Conservation (phyloP, 2,329 filamentous ascomycete genomes). For the Ceratocystis diversiconidia region DNA sequence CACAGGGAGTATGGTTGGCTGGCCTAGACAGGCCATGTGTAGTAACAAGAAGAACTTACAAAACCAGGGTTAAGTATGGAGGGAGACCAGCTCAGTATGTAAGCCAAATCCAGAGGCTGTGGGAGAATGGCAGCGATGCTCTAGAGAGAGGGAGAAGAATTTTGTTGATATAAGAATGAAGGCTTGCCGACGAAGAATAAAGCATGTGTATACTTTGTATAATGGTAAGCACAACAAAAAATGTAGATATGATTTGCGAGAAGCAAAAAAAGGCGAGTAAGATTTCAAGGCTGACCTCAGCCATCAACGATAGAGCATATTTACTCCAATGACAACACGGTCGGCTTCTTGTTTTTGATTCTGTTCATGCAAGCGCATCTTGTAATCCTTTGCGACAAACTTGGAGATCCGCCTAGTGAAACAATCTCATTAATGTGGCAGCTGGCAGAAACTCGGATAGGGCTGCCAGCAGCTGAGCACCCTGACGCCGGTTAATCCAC, state of each 20-base stretch:
- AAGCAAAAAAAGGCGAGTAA: background rate
- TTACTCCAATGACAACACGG: background rate
- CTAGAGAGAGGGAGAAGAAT: background rate
- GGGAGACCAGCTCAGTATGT: background rate
- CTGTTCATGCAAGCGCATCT: background rate
- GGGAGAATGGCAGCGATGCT: background rate
- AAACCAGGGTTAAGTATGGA: background rate
- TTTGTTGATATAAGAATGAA: background rate
- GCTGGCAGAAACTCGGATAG: background rate
- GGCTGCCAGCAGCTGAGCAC: background rate
- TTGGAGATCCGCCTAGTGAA: background rate
- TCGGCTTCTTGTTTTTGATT: background rate
- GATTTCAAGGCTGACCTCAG: background rate
- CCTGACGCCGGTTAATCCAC: background rate
- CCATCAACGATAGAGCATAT: background rate
- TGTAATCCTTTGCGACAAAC: background rate
- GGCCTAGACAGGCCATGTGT: background rate
- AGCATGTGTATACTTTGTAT: background rate
- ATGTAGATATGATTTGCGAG: background rate
- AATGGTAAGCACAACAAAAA: background rate
- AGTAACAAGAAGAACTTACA: background rate
- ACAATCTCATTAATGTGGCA: background rate
- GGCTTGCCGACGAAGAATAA: background rate
- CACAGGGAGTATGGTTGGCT: background rate
- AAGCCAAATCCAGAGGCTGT: background rate